Conservation (phyloP, 2,329 filamentous ascomycete genomes). For the Pseudogymnoascus sp. region DNA sequence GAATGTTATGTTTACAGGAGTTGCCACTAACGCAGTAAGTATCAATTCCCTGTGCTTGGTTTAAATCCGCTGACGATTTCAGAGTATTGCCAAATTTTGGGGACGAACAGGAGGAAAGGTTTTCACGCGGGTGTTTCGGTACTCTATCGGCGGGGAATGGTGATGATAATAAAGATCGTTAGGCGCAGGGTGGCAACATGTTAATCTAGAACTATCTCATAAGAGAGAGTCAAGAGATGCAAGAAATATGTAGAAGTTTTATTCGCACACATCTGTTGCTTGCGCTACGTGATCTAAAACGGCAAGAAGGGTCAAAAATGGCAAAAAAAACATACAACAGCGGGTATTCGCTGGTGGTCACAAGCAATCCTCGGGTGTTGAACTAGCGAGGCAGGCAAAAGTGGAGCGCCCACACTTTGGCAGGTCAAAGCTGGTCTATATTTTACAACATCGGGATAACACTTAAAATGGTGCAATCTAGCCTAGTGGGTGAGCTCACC, state of each 20-base stretch:
- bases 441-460: no score
- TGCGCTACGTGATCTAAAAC: neutral
- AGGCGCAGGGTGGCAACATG: neutral
- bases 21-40: constrained; percentile 38
- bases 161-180: neutral
- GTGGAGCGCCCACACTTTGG: no score
- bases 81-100: neutral
- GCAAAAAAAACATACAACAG: no score
- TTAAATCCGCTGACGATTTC: neutral
- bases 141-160: neutral
- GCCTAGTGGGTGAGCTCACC: no score
- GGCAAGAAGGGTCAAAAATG: no score
- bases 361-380: no score
- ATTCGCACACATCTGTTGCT: neutral
- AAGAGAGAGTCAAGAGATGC: neutral
- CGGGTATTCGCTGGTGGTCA: no score
- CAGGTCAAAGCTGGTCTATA: no score
- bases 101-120: neutral
- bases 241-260: constrained; percentile 31
- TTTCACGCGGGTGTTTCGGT: neutral
- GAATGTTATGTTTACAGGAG: constrained; percentile 42
- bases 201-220: neutral
- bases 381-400: no score
- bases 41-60: neutral
- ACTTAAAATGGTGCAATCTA: no score